A percentile compares a stretch with the other conserved stretches of the same genome.
Conservation (phyloP, 108 stramenopile genomes). For the Nitzschia sp. region DNA sequence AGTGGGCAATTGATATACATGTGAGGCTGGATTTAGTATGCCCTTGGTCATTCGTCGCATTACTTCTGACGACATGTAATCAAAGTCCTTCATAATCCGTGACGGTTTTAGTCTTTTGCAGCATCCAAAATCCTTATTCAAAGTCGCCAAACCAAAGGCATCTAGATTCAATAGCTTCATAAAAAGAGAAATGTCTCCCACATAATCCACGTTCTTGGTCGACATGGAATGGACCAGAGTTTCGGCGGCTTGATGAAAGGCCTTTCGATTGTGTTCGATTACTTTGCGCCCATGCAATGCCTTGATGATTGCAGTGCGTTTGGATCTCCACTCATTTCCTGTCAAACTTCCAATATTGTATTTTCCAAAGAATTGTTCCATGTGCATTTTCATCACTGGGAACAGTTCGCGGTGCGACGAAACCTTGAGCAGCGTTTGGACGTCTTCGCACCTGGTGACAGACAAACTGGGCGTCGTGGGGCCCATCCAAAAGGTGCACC, state of each 20-base stretch:
- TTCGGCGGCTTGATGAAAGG: conserved; percentile 3
- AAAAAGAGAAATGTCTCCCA: conserved; percentile 3
- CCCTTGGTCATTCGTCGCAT: conserved; percentile 9
- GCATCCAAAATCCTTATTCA: conserved; percentile 25
- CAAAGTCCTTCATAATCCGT: conserved; percentile 18
- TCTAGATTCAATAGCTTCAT: conserved; percentile 36
- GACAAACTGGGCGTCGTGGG: conserved; percentile 13
- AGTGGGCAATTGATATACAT: conserved; percentile 21
- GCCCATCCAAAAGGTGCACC: conserved; percentile 37
- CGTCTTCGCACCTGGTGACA: conserved; percentile 16
- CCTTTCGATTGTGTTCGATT: conserved; percentile 7
- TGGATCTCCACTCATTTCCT: conserved; percentile 34
- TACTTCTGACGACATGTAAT: conserved; percentile 10
- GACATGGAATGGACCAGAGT: conserved; percentile 1
- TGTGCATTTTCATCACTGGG: conserved; percentile 17
- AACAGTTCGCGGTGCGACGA: conserved; percentile 4
- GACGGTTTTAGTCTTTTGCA: conserved; percentile 17
- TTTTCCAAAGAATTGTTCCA: conserved; percentile 18
- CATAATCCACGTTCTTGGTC: neutral
- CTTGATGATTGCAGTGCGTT: conserved; percentile 24
- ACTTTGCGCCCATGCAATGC: conserved; percentile 16
- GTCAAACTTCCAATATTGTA: conserved; percentile 10
- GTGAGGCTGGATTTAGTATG: conserved; percentile 10
- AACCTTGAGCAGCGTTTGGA: conserved; percentile 12
- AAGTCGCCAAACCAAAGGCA: conserved; percentile 27